Evolutionary conservation across 2,329 filamentous ascomycete genomes (phyloP), one percentile per base, ranked within the genome.

Genomic region (Bisporella sp.): DNA sequence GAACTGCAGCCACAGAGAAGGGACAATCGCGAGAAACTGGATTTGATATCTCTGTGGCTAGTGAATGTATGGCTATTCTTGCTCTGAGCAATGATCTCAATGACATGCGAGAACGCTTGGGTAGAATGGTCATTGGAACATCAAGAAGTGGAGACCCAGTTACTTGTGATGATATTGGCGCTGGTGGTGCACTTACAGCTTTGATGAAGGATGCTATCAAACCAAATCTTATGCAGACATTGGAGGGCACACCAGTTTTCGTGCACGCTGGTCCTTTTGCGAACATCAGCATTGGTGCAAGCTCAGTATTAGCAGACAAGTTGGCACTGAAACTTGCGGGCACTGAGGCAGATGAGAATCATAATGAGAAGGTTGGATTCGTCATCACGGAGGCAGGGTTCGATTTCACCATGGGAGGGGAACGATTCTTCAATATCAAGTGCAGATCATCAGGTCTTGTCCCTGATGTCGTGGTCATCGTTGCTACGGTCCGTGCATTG

Each of bases 351-450:
- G 92, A 95, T 58, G 93, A 97, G 73, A 81, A 95, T 62, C 81
- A 91, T 64, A 75, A 82, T 46, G 75, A 84, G 60, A 92, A 93
- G 76, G 81, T 87, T 31, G 93, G 93, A 7, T 97, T 93, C 62
- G 92, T 96, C 28, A 84, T 99, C 37, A 99, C 93, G 1, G 93
- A 99, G 70, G 92, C 93, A 48, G 93, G 93, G 7, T 99, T 99
- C 69, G 93, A 99, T 71, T 99, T 99, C 73, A 97, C 93, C 63
- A 99, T 99, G 93, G 93, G 93, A 57, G 93, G 93, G 56, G 93
- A 99, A 78, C 87, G 93, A 47, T 99, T 99, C 79, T 97, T 99
- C 82, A 97, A 99, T 76, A 97, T 99, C 77, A 99, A 99, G 78
- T 97, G 93, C 74, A 87, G 93, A 54, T 87, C 90, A 7, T 96